phyloP scores from a whole-genome alignment of 495 filamentous ascomycete genomes.

The Trichoderma orchidacearum region DNA sequence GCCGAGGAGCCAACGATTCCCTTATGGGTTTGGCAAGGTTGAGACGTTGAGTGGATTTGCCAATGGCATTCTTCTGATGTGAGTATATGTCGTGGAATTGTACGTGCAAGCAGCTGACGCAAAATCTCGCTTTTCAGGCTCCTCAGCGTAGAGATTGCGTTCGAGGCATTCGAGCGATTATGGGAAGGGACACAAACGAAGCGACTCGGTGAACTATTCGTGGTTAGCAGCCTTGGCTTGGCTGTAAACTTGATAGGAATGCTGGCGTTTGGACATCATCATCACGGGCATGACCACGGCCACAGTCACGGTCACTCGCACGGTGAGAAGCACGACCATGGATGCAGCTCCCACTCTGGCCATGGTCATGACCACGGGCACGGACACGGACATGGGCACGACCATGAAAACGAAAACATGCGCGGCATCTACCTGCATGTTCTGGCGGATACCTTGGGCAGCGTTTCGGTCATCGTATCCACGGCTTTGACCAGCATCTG shows the following conservation, averaged over 20 bases:
- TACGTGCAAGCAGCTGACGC: not conserved
- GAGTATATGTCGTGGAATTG: slow-evolving; percentile 10
- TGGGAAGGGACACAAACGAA: slow-evolving; percentile 69
- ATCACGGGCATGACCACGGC: slow-evolving; percentile 56
- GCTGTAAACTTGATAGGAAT: slow-evolving; percentile 87
- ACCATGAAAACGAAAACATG: slow-evolving; percentile 95
- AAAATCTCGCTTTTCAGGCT: slow-evolving; percentile 36
- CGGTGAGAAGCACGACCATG: slow-evolving; percentile 17
- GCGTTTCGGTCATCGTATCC: slow-evolving; percentile 85
- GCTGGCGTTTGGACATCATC: slow-evolving; percentile 63
- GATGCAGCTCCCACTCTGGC: slow-evolving; percentile 8
- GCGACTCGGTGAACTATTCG: slow-evolving; percentile 71
- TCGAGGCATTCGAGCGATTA: slow-evolving; percentile 82
- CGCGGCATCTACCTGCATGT: slow-evolving; percentile 97
- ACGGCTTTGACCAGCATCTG: slow-evolving; percentile 76
- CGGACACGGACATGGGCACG: slow-evolving; percentile 25
- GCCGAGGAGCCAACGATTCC: slow-evolving; percentile 76
- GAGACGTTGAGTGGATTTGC: slow-evolving; percentile 93
- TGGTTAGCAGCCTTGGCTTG: slow-evolving; percentile 74
- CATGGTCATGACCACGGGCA: slow-evolving; percentile 22
- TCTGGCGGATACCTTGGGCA: slow-evolving; percentile 86
- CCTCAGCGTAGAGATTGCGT: slow-evolving; percentile 92
- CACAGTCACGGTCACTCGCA: slow-evolving; percentile 25
- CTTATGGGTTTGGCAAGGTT: slow-evolving; percentile 93
- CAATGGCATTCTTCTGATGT: slow-evolving; percentile 95